Base-by-base conservation (phyloP, 2,329 filamentous ascomycete species). In the Bipolaris oryzae region DNA sequence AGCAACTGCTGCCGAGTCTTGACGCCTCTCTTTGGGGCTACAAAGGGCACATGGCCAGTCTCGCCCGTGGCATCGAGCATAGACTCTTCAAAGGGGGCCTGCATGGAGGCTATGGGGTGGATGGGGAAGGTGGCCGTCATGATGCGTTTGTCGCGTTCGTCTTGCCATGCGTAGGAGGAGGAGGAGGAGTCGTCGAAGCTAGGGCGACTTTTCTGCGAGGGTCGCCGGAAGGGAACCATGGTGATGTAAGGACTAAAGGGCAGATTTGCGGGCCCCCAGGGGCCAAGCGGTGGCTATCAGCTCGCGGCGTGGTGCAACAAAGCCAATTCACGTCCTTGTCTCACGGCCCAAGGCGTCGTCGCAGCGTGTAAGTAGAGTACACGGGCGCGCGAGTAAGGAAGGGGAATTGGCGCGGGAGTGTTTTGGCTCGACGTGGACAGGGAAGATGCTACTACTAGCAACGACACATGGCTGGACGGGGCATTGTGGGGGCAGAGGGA, bases 31-130 rank as follows among this genome's bases (percentile, higher is more conserved):
- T 73, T 83, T 76, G 54, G 80, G 41, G 61, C 79, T 46, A 79
- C 80, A 60, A 70, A 72, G 61, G 71, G 63, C 46, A 71, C 58
- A 60, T 65, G 67, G 58, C 66, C 67, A 2, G 69, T 73, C 61
- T 74, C 70, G 59, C 73, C 55, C 83, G 76, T 71, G 82, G 88
- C 88, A 70, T 95, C 91, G 55, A 86, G 79, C 65, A 95, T 85
- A 1, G 90, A 94, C 77, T 95, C 91, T 66, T 90, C 87, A 73
- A 96, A 95, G 59, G 91, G 90, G 60, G 84, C 85, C 74, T 95
- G 91, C 85, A 95, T 90, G 28, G 85, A 84, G 15, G 85, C 79
- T 49, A 95, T 88, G 6, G 91, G 91, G 71, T 96, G 91, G 41
- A 77, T 72, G n/a, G 84, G 84, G 58, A 80, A 73, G 54, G 67